These are phyloP conservation scores for Bryoerythrophyllum caledonicum DNA, from an alignment of 225 moss, liverwort and hornwort species.

Conservation along the genomic window DNA sequence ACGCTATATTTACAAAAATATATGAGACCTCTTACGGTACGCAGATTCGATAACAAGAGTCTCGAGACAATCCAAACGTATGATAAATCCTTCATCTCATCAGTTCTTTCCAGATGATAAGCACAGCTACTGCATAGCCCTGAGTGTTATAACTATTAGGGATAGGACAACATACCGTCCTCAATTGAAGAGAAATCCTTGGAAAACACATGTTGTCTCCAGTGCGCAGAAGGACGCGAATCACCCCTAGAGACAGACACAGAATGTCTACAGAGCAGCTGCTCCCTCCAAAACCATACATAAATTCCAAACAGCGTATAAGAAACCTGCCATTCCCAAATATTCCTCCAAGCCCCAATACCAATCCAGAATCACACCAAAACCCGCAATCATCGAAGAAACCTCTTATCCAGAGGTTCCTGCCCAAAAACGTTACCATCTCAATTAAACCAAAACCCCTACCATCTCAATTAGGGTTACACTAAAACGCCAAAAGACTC, in stretches of 20 bases:
- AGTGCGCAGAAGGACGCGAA: background rate
- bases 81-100: background rate
- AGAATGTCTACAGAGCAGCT: slow-evolving; percentile 16
- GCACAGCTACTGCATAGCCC: background rate
- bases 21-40: background rate
- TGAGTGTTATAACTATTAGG: background rate
- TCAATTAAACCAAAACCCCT: no score
- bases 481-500: background rate
- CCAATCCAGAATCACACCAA: no score
- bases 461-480: background rate
- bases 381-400: background rate
- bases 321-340: background rate
- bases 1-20: background rate
- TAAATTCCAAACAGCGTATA: slow-evolving; percentile 13
- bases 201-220: slow-evolving; percentile 15
- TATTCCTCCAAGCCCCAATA: background rate
- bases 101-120: background rate
- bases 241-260: slow-evolving; percentile 6
- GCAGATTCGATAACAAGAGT: background rate
- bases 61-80: background rate
- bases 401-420: background rate
- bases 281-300: slow-evolving; percentile 26
- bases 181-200: slow-evolving; percentile 19
- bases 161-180: slow-evolving; percentile 18
- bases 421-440: background rate